Conservation (phyloP, 768 basidiomycete species). For the Xerocomellus intermedius region DNA sequence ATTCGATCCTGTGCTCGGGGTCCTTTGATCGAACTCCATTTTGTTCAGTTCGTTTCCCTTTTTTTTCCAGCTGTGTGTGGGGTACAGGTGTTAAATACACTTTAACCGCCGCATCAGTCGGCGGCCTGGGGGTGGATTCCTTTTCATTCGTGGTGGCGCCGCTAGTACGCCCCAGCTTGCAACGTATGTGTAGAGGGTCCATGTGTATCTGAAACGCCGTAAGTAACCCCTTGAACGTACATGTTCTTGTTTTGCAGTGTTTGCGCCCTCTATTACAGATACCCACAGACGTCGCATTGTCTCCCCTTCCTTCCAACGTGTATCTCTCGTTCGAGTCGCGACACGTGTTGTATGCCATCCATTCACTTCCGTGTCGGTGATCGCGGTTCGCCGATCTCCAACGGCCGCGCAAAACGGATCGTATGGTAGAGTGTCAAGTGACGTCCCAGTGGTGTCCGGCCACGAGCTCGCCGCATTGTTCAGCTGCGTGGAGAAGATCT, state of each 20-base stretch:
- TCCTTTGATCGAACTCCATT: not conserved
- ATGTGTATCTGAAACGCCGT: not conserved
- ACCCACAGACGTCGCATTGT: not conserved
- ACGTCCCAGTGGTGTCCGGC: not conserved
- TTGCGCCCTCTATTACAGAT: not conserved
- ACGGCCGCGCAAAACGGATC: constrained; percentile 12
- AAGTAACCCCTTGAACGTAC: not conserved
- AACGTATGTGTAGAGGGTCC: not conserved
- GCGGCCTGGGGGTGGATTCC: not conserved
- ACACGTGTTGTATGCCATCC: constrained; percentile 16
- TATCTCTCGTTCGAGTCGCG: not conserved
- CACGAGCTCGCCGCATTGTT: not conserved
- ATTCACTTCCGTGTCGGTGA: constrained; percentile 21
- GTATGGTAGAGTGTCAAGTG: not conserved
- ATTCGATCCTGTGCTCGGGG: not conserved
- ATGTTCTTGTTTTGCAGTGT: constrained; percentile 4
- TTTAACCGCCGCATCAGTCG: not conserved
- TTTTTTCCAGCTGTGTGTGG: not conserved
- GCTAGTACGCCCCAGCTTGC: not conserved
- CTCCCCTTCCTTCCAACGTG: not conserved
- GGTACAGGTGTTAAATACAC: not conserved
- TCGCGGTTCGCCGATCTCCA: not conserved
- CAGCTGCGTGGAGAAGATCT: not conserved
- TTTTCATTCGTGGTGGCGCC: not conserved
- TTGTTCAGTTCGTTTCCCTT: not conserved